These are phyloP conservation scores for Lyophyllum atratum DNA, from an alignment of 768 basidiomycete genomes.

Conservation along the genomic window DNA sequence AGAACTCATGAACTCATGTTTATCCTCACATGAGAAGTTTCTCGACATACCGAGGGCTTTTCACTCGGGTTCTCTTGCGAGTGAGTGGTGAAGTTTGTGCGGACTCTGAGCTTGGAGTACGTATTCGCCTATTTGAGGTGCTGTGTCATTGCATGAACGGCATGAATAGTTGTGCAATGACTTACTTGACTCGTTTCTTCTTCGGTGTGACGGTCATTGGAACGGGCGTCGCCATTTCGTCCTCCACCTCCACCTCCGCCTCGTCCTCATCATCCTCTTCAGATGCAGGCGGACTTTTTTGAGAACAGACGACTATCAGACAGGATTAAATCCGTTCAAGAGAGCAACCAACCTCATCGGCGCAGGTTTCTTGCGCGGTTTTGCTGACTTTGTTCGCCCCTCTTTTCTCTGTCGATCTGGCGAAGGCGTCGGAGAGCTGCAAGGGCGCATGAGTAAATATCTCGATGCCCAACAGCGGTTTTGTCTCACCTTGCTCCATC, in stretches of 20 bases:
- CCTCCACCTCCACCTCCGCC: slow-evolving; percentile 22
- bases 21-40: background rate
- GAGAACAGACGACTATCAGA: background rate
- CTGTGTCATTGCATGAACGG: background rate
- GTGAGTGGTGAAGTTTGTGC: slow-evolving; percentile 24
- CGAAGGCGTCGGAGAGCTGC: slow-evolving; percentile 28
- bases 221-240: slow-evolving; percentile 17
- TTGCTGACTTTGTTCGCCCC: slow-evolving; percentile 2
- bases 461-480: background rate
- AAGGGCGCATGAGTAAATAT: background rate
- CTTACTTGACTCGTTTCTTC: slow-evolving; percentile 34
- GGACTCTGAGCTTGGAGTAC: slow-evolving; percentile 24
- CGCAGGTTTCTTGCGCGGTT: background rate
- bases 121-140: slow-evolving; percentile 22
- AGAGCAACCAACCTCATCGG: slow-evolving; percentile 4
- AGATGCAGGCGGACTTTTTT: background rate
- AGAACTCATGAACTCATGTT: background rate
- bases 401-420: slow-evolving; percentile 13
- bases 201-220: slow-evolving; percentile 25
- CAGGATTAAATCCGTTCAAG: slow-evolving; percentile 1
- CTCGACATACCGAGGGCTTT: slow-evolving; percentile 25
- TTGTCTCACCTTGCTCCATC: slow-evolving; percentile 7
- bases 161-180: background rate
- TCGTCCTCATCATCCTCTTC: slow-evolving; percentile 16
- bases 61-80: slow-evolving; percentile 28